Percentiles rank a stretch among this genome's conserved stretches.
Conservation (phyloP, 352 stramenopile species). For the Thalassiosira ordinaria region DNA sequence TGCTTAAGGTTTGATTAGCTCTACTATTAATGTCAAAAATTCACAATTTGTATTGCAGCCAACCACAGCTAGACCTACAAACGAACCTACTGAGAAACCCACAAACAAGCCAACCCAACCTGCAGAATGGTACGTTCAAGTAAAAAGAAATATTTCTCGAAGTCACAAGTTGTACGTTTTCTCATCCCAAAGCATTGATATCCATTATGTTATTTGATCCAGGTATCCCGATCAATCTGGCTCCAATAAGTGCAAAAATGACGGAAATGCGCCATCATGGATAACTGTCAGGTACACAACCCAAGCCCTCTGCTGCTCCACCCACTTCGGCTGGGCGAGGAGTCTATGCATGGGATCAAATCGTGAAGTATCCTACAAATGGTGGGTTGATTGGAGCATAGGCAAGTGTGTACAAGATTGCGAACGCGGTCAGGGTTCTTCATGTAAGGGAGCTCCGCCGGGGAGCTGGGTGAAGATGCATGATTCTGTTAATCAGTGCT, state of each 20-base stretch:
- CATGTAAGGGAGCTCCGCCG: neutral
- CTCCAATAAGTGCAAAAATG: slow-evolving; percentile 29
- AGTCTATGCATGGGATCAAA: neutral
- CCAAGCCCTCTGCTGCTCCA: slow-evolving; percentile 22
- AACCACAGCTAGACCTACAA: too few relatives aligned
- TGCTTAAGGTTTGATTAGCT: too few relatives aligned
- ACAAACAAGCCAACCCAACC: too few relatives aligned
- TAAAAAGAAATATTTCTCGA: neutral
- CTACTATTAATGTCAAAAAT: too few relatives aligned
- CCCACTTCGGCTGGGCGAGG: slow-evolving; percentile 24
- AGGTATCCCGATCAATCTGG: slow-evolving; percentile 28
- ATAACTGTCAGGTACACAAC: slow-evolving; percentile 13
- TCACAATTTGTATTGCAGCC: too few relatives aligned
- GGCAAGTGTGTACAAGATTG: slow-evolving; percentile 16
- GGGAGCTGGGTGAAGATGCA: neutral
- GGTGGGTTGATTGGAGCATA: slow-evolving; percentile 5
- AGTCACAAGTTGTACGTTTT: neutral
- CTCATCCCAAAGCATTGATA: neutral
- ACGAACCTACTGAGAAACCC: too few relatives aligned
- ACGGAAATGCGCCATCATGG: slow-evolving; percentile 31
- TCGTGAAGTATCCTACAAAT: neutral
- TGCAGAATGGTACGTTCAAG: too few relatives aligned
- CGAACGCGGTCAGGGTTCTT: neutral
- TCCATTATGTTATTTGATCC: neutral
- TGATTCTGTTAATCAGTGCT: neutral